Evolutionary conservation across 768 basidiomycete genomes (phyloP), one percentile per base, ranked within the genome.

Genomic region (Tulasnella sp.): DNA sequence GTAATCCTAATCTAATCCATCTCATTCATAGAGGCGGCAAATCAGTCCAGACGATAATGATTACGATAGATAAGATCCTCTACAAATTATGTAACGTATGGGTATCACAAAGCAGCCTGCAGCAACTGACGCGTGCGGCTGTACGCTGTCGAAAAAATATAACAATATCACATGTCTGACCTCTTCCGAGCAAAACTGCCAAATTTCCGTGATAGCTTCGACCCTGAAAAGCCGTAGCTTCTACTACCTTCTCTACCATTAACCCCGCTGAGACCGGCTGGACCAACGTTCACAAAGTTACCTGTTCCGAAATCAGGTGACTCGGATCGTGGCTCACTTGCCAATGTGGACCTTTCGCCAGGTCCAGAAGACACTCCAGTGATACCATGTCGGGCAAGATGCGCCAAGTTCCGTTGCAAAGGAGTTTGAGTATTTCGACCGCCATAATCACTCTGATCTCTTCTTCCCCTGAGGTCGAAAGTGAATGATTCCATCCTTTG

Each of bases 331-430:
- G 54, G 45, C 27, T 49, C 48, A 25, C 47, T 48, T 15, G 46
- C 46, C n/a, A 48, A 19, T 8, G 53, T 39, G 2, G 39, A 37
- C 37, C 48, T 16, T 34, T 41, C 35, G 20, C 28, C 12, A 37
- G 34, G 33, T 85, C 84, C 3, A 76, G 82, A 84, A 24, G 85
- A 74, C 4, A 90, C 79, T 1, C 81, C 85, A 39, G 78, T 81
- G 64, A 90, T 81, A 8, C 87, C 87, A 60, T 89, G 83, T 24
- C 83, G 74, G 15, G 86, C 77, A 5, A 90, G 71, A 57, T 88
- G 80, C 4, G 85, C 87, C 0, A 89, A 72, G 55, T 87, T 82
- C 15, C 81, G 72, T 57, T 88, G 85, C 16, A 90, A 68, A 2
- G 82, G 82, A 0, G 87, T 55, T 37, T 50, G 54, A 5, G 19